Evolutionary conservation across 108 stramenopile species (phyloP).

Genomic region (Hondaea fermentalgiana): DNA sequence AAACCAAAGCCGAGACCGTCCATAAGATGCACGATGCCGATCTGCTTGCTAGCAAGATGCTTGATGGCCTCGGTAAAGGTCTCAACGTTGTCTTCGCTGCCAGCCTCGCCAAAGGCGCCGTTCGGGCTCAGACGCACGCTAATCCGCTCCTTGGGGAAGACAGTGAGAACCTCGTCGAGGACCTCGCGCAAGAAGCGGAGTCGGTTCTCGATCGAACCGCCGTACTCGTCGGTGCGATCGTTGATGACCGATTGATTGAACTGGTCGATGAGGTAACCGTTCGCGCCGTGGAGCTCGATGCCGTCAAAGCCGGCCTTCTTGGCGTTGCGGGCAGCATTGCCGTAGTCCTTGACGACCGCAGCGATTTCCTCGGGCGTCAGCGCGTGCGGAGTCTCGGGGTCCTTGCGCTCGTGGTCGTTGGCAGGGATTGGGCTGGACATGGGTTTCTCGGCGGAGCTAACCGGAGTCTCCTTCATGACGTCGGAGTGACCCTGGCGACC

Average conservation of each 20-base stretch:
- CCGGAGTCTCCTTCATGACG: slow-evolving; percentile 34
- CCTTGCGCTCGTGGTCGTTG: slow-evolving; percentile 30
- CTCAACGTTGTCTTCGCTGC: slow-evolving; percentile 48
- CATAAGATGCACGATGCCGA: slow-evolving; percentile 64
- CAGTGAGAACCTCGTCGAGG: neutral
- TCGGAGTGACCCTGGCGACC: slow-evolving; percentile 50
- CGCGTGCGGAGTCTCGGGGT: slow-evolving; percentile 33
- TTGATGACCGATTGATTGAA: slow-evolving; percentile 46
- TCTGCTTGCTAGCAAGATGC: slow-evolving; percentile 38
- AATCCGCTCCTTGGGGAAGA: slow-evolving; percentile 44
- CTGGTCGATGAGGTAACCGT: slow-evolving; percentile 55
- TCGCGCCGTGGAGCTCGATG: slow-evolving; percentile 54
- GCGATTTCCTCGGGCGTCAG: slow-evolving; percentile 48
- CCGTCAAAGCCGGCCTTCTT: slow-evolving; percentile 56
- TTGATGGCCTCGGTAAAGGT: slow-evolving; percentile 43
- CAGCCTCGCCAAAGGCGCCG: slow-evolving; percentile 58
- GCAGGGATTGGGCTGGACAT: neutral
- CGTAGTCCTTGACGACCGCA: slow-evolving; percentile 37
- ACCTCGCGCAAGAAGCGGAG: slow-evolving; percentile 54
- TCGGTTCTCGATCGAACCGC: slow-evolving; percentile 55
- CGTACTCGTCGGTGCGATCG: slow-evolving; percentile 48
- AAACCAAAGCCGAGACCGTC: slow-evolving; percentile 61
- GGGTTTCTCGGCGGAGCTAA: neutral
- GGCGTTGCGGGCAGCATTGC: slow-evolving; percentile 28
- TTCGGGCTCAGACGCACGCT: slow-evolving; percentile 63